Conservation (phyloP, 768 basidiomycete species). For the Dacryopinax primogenitus region DNA sequence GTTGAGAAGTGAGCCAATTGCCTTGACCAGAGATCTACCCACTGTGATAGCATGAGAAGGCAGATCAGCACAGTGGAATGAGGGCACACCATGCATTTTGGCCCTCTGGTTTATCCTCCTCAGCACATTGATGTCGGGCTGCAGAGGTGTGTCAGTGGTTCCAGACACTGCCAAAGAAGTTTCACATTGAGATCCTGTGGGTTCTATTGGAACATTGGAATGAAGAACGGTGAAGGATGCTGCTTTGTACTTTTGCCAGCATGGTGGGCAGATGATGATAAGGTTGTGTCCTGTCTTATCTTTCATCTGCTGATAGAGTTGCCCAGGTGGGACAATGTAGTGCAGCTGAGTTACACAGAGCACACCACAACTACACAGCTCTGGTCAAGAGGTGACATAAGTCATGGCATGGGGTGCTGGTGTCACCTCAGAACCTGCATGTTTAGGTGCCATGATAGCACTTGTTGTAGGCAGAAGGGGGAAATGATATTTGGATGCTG, state of each 20-base stretch:
- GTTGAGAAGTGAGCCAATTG: too few relatives aligned
- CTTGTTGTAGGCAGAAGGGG: too few relatives aligned
- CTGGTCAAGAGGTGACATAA: not conserved
- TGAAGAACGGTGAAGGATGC: too few relatives aligned
- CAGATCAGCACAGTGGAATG: not conserved
- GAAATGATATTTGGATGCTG: too few relatives aligned
- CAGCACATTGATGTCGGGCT: not conserved
- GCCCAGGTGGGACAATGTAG: not conserved
- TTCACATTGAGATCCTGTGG: too few relatives aligned
- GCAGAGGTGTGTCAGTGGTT: too few relatives aligned
- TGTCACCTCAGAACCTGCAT: too few relatives aligned
- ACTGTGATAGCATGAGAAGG: too few relatives aligned
- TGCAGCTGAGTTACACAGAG: not conserved
- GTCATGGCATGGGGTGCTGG: not conserved
- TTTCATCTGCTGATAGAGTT: not conserved
- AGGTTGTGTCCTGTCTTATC: not conserved
- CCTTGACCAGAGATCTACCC: too few relatives aligned
- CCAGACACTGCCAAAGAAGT: too few relatives aligned
- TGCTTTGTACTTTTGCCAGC: not conserved
- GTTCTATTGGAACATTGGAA: too few relatives aligned
- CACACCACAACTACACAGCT: not conserved
- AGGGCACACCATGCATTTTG: not conserved
- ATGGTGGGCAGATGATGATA: not conserved
- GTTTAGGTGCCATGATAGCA: too few relatives aligned
- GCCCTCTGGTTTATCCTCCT: not conserved